These are phyloP conservation scores for Starmera amethionina DNA, from an alignment of 805 yeast species.

Conservation along the genomic window DNA sequence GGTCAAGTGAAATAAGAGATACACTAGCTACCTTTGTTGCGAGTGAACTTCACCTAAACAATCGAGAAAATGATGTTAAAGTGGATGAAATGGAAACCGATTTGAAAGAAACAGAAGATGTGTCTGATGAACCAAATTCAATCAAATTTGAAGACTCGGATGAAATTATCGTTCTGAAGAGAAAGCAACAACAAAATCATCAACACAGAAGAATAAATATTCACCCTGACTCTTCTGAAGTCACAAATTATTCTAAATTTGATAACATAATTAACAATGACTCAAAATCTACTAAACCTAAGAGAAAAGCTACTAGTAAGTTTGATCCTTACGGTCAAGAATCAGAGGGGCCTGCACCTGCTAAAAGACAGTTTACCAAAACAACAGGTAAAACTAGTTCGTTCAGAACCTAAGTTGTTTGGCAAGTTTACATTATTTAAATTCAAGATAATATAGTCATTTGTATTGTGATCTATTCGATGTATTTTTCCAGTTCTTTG, in stretches of 20 bases:
- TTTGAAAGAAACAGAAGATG: constrained; percentile 1
- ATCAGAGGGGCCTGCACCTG: constrained; percentile 43
- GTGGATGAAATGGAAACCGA: background rate
- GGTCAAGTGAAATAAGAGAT: no score
- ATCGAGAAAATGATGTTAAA: background rate
- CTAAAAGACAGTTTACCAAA: constrained; percentile 27
- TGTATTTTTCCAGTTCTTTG: constrained; percentile 56
- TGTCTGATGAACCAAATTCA: constrained; percentile 1
- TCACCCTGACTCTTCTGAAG: constrained; percentile 11
- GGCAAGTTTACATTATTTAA: background rate
- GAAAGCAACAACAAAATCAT: constrained; percentile 8
- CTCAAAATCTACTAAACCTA: constrained; percentile 7
- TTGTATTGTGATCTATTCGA: constrained; percentile 15
- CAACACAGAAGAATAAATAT: constrained; percentile 1
- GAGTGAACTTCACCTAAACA: background rate
- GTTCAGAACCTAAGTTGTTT: constrained; percentile 1
- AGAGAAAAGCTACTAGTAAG: constrained; percentile 25
- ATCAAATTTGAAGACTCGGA: constrained; percentile 5
- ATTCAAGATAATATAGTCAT: background rate
- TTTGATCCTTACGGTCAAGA: constrained; percentile 52
- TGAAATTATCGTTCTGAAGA: constrained; percentile 32
- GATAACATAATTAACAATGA: constrained; percentile 29
- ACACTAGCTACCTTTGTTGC: background rate
- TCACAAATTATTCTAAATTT: constrained; percentile 35
- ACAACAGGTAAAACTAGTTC: constrained; percentile 15